These are phyloP conservation scores for Chrysosporium keratinophilum DNA, from an alignment of 2,329 filamentous ascomycete genomes.

Conservation along the genomic window DNA sequence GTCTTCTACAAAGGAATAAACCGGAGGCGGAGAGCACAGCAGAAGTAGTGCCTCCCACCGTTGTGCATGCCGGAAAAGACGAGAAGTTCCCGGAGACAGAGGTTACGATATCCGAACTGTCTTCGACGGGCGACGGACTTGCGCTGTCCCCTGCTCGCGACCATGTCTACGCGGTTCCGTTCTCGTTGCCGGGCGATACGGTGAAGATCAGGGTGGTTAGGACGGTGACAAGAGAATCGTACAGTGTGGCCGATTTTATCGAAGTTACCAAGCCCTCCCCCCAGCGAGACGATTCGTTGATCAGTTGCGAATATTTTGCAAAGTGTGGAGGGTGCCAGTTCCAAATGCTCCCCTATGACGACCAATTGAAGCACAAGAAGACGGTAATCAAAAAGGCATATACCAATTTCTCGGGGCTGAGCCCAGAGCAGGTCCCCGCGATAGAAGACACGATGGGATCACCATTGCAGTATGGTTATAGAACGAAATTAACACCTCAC, in stretches of 20 bases:
- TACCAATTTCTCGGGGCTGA: slow-evolving; percentile 76
- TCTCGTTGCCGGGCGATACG: slow-evolving; percentile 73
- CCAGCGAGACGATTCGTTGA: slow-evolving; percentile 63
- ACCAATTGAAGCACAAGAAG: slow-evolving; percentile 77
- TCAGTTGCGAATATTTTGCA: slow-evolving; percentile 78
- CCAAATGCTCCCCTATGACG: slow-evolving; percentile 85
- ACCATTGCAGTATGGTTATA: slow-evolving; percentile 82
- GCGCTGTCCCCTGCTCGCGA: slow-evolving; percentile 57
- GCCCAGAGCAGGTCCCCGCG: slow-evolving; percentile 61
- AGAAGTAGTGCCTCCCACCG: slow-evolving; percentile 19
- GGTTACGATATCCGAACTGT: slow-evolving; percentile 68
- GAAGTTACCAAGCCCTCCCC: slow-evolving; percentile 63
- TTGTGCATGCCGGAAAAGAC: slow-evolving; percentile 46
- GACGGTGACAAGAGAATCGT: slow-evolving; percentile 54
- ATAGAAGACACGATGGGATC: slow-evolving; percentile 80
- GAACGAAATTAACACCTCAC: slow-evolving; percentile 93
- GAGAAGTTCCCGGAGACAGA: slow-evolving; percentile 60
- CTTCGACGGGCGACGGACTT: slow-evolving; percentile 85
- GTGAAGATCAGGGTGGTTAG: slow-evolving; percentile 69
- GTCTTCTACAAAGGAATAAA: slow-evolving; percentile 27
- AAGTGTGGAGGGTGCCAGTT: slow-evolving; percentile 89
- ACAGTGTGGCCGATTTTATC: slow-evolving; percentile 73
- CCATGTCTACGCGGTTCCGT: slow-evolving; percentile 77
- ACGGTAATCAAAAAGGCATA: slow-evolving; percentile 84
- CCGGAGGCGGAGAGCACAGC: slow-evolving; percentile 21